phyloP scores from a whole-genome alignment of 352 stramenopile genomes.

The Pythium brassicae region DNA sequence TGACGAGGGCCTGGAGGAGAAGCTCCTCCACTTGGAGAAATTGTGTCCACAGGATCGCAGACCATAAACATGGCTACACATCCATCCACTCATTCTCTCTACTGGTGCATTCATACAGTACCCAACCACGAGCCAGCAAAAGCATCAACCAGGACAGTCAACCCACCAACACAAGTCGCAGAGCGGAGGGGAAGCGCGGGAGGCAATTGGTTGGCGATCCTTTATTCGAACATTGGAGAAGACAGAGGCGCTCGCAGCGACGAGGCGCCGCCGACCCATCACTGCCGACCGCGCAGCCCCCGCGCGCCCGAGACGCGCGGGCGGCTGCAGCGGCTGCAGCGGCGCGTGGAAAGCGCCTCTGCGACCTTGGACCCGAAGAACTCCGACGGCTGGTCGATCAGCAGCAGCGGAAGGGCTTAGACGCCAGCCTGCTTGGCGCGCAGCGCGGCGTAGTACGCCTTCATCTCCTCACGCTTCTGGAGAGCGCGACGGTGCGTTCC shows the following conservation, averaged over 20 bases:
- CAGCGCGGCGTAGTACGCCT: constrained; percentile 96
- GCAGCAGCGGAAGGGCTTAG: constrained; percentile 30
- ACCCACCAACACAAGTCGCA: too few relatives aligned
- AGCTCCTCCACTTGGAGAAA: too few relatives aligned
- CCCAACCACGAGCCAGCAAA: too few relatives aligned
- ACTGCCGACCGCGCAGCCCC: constrained; percentile 7
- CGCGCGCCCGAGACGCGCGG: background rate
- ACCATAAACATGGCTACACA: too few relatives aligned
- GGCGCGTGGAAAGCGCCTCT: constrained; percentile 1
- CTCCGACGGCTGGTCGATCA: constrained; percentile 10
- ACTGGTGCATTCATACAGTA: too few relatives aligned
- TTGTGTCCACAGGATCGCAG: too few relatives aligned
- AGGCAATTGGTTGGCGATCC: constrained; percentile 39
- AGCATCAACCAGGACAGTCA: too few relatives aligned
- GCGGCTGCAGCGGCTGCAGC: constrained; percentile 12
- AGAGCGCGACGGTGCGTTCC: constrained; percentile 97
- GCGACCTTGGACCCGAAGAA: constrained; percentile 42
- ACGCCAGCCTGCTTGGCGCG: constrained; percentile 91
- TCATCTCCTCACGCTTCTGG: constrained; percentile 99
- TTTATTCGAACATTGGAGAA: constrained; percentile 18
- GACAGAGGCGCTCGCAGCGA: constrained; percentile 21
- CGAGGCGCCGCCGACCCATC: constrained; percentile 5
- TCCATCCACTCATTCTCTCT: too few relatives aligned
- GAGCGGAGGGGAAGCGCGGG: constrained; percentile 10
- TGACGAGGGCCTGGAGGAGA: too few relatives aligned